Evolutionary conservation across 2,329 filamentous ascomycete genomes (phyloP).

Genomic region (Penicillium sp.): DNA sequence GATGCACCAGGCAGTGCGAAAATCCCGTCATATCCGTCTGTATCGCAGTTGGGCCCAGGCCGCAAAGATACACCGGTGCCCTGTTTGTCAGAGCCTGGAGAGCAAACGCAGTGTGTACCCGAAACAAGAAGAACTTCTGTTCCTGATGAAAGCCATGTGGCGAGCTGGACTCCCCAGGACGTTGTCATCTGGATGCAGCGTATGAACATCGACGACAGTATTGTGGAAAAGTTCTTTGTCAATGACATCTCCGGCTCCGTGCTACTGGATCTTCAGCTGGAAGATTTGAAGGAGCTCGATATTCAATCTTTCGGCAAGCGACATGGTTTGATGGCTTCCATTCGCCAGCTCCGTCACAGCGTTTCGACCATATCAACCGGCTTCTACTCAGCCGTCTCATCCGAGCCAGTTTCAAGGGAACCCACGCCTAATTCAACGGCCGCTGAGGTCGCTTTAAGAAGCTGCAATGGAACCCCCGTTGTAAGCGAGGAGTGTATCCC

Average conservation of each 20-base stretch:
- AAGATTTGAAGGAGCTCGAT: conserved; percentile 62
- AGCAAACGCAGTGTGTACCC: too few relatives aligned
- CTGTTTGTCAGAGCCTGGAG: too few relatives aligned
- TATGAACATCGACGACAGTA: conserved; percentile 17
- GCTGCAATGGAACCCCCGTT: conserved; percentile 9
- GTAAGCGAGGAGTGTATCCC: conserved; percentile 4
- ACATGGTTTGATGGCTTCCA: conserved; percentile 55
- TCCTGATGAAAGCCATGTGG: neutral
- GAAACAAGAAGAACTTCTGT: neutral
- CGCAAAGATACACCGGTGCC: conserved; percentile 19
- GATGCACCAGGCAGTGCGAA: conserved; percentile 11
- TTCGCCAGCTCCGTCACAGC: conserved; percentile 46
- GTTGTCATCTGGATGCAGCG: conserved; percentile 12
- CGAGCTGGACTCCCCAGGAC: conserved; percentile 8
- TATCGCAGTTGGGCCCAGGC: conserved; percentile 10
- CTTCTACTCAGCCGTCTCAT: neutral
- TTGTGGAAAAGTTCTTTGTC: conserved; percentile 77
- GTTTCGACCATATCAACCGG: neutral
- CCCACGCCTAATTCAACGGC: conserved; percentile 9
- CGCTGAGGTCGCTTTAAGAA: conserved; percentile 8
- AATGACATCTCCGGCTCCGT: conserved; percentile 91
- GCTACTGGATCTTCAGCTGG: conserved; percentile 73
- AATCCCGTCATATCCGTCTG: conserved; percentile 6
- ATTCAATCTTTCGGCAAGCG: conserved; percentile 60
- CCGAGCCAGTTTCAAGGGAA: neutral